Conservation (phyloP, 176 grass and related monocot species). For the Musa schizocarpa region DNA sequence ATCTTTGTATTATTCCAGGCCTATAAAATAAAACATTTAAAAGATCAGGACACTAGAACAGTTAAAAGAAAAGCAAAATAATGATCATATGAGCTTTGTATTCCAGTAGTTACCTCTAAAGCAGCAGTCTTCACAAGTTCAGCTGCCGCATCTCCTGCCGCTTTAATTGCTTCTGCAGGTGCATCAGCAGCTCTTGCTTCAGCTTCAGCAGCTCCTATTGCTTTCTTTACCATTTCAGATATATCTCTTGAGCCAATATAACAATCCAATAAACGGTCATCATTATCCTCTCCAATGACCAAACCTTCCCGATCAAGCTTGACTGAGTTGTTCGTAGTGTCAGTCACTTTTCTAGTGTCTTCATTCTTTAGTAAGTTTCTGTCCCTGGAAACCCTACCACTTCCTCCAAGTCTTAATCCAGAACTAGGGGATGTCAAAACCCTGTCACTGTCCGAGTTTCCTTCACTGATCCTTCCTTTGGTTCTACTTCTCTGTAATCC, state of each 20-base stretch:
- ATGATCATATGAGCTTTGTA: neutral
- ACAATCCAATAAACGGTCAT: slow-evolving; percentile 82
- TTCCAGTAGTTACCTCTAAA: slow-evolving; percentile 51
- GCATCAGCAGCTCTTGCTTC: slow-evolving; percentile 75
- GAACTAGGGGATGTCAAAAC: slow-evolving; percentile 35
- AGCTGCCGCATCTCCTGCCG: slow-evolving; percentile 92
- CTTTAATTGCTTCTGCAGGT: slow-evolving; percentile 80
- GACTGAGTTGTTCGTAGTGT: slow-evolving; percentile 1
- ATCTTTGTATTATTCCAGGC: slow-evolving; percentile 65
- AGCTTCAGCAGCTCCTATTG: slow-evolving; percentile 73
- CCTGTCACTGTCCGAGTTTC: slow-evolving; percentile 46
- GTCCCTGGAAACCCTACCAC: slow-evolving; percentile 30
- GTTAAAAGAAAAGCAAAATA: slow-evolving; percentile 7
- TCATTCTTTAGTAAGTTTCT: slow-evolving; percentile 26
- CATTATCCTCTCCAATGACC: slow-evolving; percentile 48
- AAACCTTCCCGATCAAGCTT: slow-evolving; percentile 16
- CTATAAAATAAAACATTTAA: slow-evolving; percentile 30
- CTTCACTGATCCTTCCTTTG: slow-evolving; percentile 53
- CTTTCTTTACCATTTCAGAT: slow-evolving; percentile 79
- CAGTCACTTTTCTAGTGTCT: slow-evolving; percentile 34
- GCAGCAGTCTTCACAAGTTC: slow-evolving; percentile 90
- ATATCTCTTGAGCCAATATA: slow-evolving; percentile 91
- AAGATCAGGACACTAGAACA: neutral
- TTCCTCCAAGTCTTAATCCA: slow-evolving; percentile 33
- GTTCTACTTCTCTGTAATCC: slow-evolving; percentile 38